Base-by-base conservation (phyloP, 2,329 filamentous ascomycete genomes). In the Nakataea oryzae region DNA sequence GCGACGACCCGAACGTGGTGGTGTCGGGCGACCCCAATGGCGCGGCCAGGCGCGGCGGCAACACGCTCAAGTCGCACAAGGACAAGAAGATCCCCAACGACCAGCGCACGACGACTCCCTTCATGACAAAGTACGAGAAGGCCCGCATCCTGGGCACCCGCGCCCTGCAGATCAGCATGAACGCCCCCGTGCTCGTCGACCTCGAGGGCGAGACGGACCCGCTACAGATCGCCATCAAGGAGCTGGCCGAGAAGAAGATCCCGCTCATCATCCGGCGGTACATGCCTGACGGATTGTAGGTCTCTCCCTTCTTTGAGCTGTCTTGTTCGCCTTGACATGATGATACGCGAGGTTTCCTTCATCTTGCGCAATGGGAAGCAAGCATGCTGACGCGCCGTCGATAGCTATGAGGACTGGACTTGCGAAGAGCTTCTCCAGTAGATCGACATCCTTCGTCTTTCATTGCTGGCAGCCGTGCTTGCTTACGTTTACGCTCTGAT, bases 41-140 rank as follows among this genome's bases (percentile, higher is more conserved):
- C 28, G 76, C 79, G 0, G 84, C 84, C 41, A 57, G 30, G 30
- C 50, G 24, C 24, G 41, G 41, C 62, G 74, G 76, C 63, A 78
- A 74, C 68, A 81, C 84, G 61, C 64, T 67, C 63, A 83, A 82
- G 71, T 79, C 80, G 59, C 77, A 81, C 70, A 86, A 86, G 72
- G 84, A 93, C 77, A 97, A 96, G 84, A 96, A 91, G 78, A 93
- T 99, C 59, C 84, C 92, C 62, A 90, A 91, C 68, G 90, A 93
- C 67, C 85, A 96, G 76, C 86, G 95, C 69, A 89, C 86, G 28
- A 99, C 95, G 11, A 99, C 95, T 30, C 95, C 93, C 2, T 99
- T 97, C 78, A 96, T 99, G 93, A 99, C 95, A 68, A 99, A 99
- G 79, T 99, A 99, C 77, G 95, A 99, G 81, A 86, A 88, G 69